Conservation (phyloP, 2,329 filamentous ascomycete genomes). For the Colletotrichum spaethianum region DNA sequence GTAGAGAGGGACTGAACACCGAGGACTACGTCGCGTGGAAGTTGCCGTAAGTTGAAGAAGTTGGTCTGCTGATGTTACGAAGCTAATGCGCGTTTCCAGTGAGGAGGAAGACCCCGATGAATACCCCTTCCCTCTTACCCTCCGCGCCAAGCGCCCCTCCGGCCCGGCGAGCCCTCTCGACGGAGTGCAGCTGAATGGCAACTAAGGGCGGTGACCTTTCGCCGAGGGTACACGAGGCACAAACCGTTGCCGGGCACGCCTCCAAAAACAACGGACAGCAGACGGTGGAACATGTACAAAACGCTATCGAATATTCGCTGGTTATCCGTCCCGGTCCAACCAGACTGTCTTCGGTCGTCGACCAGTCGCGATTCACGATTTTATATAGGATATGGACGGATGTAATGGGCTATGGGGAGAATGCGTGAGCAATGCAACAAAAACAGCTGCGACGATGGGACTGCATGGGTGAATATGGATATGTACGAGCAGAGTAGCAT, state of each 20-base stretch:
- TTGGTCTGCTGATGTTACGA: background rate
- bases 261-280: background rate
- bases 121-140: slow-evolving; percentile 72
- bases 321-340: background rate
- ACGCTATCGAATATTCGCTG: background rate
- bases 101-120: slow-evolving; percentile 94
- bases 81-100: slow-evolving; percentile 63
- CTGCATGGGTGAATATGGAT: slow-evolving; percentile 35
- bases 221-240: background rate
- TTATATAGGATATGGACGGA: slow-evolving; percentile 37
- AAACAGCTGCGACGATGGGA: background rate
- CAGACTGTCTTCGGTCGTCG: slow-evolving; percentile 8
- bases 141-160: slow-evolving; percentile 66
- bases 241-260: background rate
- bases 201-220: slow-evolving; percentile 13
- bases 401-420: slow-evolving; percentile 30
- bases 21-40: slow-evolving; percentile 99
- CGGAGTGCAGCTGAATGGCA: slow-evolving; percentile 51
- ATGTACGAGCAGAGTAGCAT: slow-evolving; percentile 41
- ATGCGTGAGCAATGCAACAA: slow-evolving; percentile 25
- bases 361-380: slow-evolving; percentile 25
- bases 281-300: slow-evolving; percentile 11
- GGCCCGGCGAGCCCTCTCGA: slow-evolving; percentile 59
- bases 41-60: slow-evolving; percentile 81
- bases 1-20: slow-evolving; percentile 90